Evolutionary conservation across 805 yeast genomes (phyloP).

Genomic region (Metschnikowia koreensis): DNA sequence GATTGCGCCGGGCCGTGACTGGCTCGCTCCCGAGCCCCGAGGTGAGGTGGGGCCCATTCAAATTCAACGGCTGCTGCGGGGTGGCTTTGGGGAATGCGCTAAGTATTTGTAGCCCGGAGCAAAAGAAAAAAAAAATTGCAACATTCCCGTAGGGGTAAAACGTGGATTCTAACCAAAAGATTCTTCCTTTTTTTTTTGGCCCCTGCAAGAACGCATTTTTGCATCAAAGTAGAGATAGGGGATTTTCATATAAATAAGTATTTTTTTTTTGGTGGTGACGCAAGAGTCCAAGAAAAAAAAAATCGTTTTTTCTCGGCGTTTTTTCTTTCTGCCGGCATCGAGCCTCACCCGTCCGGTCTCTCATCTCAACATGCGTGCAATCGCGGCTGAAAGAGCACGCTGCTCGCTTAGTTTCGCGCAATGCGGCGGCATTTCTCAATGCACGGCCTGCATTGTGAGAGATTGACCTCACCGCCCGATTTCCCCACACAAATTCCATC

Average conservation of each 20-base stretch:
- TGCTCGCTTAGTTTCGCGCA: conserved; percentile 6
- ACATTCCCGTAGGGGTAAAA: no score
- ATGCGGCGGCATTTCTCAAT: not conserved
- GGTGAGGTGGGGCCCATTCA: not conserved
- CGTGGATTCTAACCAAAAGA: no score
- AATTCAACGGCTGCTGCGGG: conserved; percentile 1
- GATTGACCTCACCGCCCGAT: conserved; percentile 6
- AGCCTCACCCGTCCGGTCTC: conserved; percentile 4
- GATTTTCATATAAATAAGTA: no score
- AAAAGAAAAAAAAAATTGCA: no score
- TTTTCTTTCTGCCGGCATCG: conserved; percentile 9
- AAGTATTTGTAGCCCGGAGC: conserved; percentile 4
- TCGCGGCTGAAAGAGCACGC: not conserved
- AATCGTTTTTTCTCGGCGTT: conserved; percentile 9
- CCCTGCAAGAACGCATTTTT: no score
- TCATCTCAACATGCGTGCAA: not conserved
- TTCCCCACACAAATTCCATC: conserved; percentile 10
- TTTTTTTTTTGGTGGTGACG: no score
- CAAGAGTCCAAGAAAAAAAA: no score
- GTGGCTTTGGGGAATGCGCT: not conserved
- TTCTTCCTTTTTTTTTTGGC: no score
- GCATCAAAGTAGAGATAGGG: no score
- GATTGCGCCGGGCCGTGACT: not conserved
- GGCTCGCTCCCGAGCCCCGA: conserved; percentile 1
- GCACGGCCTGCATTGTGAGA: not conserved